Evolutionary conservation across 306 rosid genomes (phyloP).

Genomic region (Trichosanthes truncata): DNA sequence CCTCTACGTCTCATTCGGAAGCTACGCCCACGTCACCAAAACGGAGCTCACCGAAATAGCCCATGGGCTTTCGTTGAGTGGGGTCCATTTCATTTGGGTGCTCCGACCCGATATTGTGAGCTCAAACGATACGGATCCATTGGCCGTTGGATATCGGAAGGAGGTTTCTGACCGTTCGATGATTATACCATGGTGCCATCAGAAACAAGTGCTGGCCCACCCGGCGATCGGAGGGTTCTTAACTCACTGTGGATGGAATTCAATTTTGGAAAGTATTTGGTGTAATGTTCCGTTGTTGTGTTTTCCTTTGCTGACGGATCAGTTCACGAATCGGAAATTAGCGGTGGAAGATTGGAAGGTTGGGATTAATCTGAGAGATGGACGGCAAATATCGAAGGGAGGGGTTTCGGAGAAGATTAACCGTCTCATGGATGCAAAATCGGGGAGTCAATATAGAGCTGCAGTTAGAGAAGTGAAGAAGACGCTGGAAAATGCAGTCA

Average conservation of each 20-base stretch:
- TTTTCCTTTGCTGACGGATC: constrained; percentile 46
- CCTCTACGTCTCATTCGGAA: constrained; percentile 46
- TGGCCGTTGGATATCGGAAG: constrained; percentile 31
- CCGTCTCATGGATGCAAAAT: constrained; percentile 32
- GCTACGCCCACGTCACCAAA: constrained; percentile 38
- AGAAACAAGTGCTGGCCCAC: constrained; percentile 33
- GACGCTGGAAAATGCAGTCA: constrained; percentile 24
- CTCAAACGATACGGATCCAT: constrained; percentile 24
- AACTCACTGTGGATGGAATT: constrained; percentile 61
- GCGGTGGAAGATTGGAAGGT: constrained; percentile 57
- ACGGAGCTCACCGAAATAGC: constrained; percentile 28
- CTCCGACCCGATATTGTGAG: constrained; percentile 46
- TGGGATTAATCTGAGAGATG: constrained; percentile 29
- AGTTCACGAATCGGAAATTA: constrained; percentile 47
- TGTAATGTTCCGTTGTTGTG: constrained; percentile 37
- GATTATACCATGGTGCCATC: constrained; percentile 48
- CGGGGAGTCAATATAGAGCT: constrained; percentile 15
- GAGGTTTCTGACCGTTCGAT: constrained; percentile 24
- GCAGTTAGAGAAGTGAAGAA: constrained; percentile 20
- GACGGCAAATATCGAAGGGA: constrained; percentile 7
- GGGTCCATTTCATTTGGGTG: constrained; percentile 39
- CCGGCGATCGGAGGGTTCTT: constrained; percentile 45
- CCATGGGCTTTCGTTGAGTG: constrained; percentile 31
- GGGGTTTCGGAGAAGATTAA: constrained; percentile 23
- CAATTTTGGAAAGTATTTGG: constrained; percentile 47